Conservation (phyloP, 495 filamentous ascomycete genomes). For the Staphylotrichum longicolle region DNA sequence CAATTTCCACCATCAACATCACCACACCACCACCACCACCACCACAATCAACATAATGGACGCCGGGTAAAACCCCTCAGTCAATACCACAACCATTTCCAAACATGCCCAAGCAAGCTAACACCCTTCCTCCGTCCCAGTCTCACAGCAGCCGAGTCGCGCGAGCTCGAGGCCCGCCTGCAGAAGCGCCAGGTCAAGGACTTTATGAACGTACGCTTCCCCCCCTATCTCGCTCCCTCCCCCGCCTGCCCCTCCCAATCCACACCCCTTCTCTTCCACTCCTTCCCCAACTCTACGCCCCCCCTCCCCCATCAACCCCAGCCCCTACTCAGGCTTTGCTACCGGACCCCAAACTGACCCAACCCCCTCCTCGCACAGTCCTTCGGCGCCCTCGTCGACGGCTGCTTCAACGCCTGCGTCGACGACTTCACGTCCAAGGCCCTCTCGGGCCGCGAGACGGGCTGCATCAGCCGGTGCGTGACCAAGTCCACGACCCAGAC, state of each 20-base stretch:
- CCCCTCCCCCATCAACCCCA: background rate
- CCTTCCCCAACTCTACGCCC: constrained; percentile 1
- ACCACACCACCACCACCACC: background rate
- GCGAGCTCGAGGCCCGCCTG: constrained; percentile 87
- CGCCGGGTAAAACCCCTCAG: constrained; percentile 14
- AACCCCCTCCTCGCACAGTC: constrained; percentile 55
- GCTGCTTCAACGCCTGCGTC: constrained; percentile 95
- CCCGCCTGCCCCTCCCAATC: background rate
- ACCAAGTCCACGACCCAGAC: constrained; percentile 87
- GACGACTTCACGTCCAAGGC: constrained; percentile 98
- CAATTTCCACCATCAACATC: background rate
- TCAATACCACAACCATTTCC: background rate
- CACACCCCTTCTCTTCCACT: background rate
- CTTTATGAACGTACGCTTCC: constrained; percentile 78
- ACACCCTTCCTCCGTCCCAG: constrained; percentile 26
- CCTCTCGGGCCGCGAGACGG: constrained; percentile 77
- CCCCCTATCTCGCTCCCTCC: background rate
- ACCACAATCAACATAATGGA: constrained; percentile 15
- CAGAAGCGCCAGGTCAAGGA: constrained; percentile 98
- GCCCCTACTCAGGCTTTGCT: too few relatives aligned
- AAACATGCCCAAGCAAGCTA: constrained; percentile 10
- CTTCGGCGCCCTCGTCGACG: constrained; percentile 92
- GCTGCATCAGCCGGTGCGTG: constrained; percentile 89
- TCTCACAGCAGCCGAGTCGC: constrained; percentile 80
- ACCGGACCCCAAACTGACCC: background rate